Base-by-base conservation (phyloP, 164 flowering plant genomes). In the Berberis thunbergii region DNA sequence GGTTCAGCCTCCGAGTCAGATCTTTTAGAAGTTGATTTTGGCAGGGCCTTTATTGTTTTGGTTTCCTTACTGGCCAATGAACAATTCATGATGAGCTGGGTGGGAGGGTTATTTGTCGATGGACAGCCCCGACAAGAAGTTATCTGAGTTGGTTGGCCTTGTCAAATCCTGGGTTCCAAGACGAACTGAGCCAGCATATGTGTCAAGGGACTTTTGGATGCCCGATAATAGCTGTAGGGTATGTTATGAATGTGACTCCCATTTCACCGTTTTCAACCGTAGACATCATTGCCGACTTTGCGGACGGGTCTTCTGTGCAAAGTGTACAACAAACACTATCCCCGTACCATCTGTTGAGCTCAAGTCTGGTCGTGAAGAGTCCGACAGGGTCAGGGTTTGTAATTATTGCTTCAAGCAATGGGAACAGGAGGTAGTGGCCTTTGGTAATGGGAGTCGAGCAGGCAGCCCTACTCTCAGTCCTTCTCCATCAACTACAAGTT, bases 171-270 rank as follows among this genome's bases (percentile, higher is more conserved):
- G 96, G 97, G 70, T 93, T 72, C 87, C 89, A 68, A 74, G 88
- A 82, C 77, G 83, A 64, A 74, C 89, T 2, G 87, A 86, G 68
- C 83, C 90, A 11, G 78, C 89, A 57, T 75, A 84, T 78, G 83
- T 90, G 73, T 89, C 97, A 3, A 83, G 96, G 83, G 89, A 85
- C 74, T 93, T 89, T 75, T 93, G 98, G 98, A 93, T 93, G 98
- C 97, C 98, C 48, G 98, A 93, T 79, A 79, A 86, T 41, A 93
- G 91, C 63, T 93, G 98, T 70, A 81, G 85, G 74, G 97, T 89
- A 68, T 93, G 98, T 78, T 93, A 93, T 74, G 91, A 93, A 12
- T 93, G 98, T 78, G 98, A 93, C 69, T 70, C 86, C 4, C 94
- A 83, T 73, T 93, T 93, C 64, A 88, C 91, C 0, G 13, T 88